Conservation (phyloP, 208 protist genomes). For the Leishmania turanica region DNA sequence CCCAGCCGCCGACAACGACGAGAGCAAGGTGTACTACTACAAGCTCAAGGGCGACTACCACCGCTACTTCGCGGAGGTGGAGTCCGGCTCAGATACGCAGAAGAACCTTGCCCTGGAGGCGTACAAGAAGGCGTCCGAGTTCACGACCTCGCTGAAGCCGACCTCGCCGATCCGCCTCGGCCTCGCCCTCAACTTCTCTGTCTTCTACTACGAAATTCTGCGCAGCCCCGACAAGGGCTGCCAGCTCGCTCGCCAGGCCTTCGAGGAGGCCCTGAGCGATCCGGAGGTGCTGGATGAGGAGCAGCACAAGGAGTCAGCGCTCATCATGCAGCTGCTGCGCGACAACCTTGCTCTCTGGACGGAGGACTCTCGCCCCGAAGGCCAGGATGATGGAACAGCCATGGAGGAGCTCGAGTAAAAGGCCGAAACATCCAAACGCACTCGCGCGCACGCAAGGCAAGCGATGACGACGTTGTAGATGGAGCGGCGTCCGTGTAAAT, state of each 20-base stretch:
- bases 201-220: slow-evolving; percentile 99
- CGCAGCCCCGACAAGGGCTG: slow-evolving; percentile 97
- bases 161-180: slow-evolving; percentile 98
- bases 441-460: background rate
- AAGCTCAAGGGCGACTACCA: slow-evolving; percentile 97
- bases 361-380: slow-evolving; percentile 86
- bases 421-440: background rate
- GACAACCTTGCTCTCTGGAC: slow-evolving; percentile 99
- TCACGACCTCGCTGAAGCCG: slow-evolving; percentile 78
- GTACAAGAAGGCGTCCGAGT: slow-evolving; percentile 89
- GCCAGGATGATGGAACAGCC: slow-evolving; percentile 79
- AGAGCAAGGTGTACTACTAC: slow-evolving; percentile 94
- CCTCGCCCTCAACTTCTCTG: slow-evolving; percentile 99
- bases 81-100: slow-evolving; percentile 78
- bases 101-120: slow-evolving; percentile 91
- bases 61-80: slow-evolving; percentile 97
- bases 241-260: slow-evolving; percentile 96
- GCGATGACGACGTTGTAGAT: background rate
- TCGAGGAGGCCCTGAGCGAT: slow-evolving; percentile 97
- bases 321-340: slow-evolving; percentile 99
- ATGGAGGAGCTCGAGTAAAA: slow-evolving; percentile 91
- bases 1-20: slow-evolving; percentile 77
- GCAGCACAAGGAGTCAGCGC: slow-evolving; percentile 98
- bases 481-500: background rate
- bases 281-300: slow-evolving; percentile 98